Conservation (phyloP, 148 eudicot genomes). For the Camellia japonica region DNA sequence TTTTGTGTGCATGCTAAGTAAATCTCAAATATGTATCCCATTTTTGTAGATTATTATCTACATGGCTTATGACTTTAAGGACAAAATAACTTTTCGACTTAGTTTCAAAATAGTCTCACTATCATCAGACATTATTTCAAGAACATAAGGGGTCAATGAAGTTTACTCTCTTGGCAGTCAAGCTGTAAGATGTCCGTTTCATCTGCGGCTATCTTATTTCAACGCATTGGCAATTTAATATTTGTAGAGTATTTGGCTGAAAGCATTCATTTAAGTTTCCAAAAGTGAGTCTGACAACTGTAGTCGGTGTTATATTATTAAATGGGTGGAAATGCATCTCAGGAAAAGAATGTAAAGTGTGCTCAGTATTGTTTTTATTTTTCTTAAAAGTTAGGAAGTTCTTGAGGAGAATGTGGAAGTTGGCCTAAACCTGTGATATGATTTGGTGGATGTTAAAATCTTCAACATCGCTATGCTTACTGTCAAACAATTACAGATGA, state of each 20-base stretch:
- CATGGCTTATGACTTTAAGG: background rate
- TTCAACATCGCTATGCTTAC: slow-evolving; percentile 2
- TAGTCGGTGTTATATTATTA: background rate
- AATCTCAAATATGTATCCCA: too few species aligned
- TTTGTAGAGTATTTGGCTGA: too few species aligned
- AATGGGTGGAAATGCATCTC: slow-evolving; percentile 2
- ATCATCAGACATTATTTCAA: too few species aligned
- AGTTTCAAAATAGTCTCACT: background rate
- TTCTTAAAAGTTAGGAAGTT: background rate
- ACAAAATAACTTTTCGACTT: background rate
- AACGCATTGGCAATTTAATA: too few species aligned
- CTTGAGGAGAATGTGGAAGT: background rate
- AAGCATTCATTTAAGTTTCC: too few species aligned
- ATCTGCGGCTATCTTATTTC: too few species aligned
- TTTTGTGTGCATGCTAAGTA: background rate
- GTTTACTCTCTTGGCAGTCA: too few species aligned
- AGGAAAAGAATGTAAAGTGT: background rate
- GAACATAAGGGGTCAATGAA: too few species aligned
- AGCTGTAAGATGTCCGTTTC: too few species aligned
- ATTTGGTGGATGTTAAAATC: background rate
- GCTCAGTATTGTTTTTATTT: background rate
- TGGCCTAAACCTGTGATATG: background rate
- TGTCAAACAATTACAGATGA: background rate
- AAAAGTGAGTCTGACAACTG: background rate
- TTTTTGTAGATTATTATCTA: background rate